A percentile compares a stretch with the other conserved stretches of the same genome.
Conservation (phyloP, 768 basidiomycete genomes). For the Mycena alexandri region DNA sequence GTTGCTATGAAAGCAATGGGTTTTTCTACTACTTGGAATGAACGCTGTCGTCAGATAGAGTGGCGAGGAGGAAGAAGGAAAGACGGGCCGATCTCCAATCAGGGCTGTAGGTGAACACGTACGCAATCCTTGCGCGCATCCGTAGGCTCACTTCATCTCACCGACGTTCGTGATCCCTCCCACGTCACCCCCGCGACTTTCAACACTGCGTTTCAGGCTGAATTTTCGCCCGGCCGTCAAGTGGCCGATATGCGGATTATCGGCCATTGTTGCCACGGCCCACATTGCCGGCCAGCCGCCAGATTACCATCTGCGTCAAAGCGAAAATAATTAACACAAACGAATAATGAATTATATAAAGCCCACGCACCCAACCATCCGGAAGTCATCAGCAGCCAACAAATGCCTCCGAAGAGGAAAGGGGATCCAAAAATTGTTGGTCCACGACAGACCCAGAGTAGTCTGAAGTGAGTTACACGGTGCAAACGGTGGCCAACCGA, state of each 20-base stretch:
- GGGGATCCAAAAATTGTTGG: constrained; percentile 1
- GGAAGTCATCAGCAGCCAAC: not conserved
- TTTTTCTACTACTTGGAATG: constrained; percentile 7
- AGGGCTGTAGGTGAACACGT: too few relatives aligned
- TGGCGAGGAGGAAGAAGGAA: constrained; percentile 10
- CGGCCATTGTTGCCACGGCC: too few relatives aligned
- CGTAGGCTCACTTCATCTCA: constrained; percentile 5
- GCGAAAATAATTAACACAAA: constrained; percentile 2
- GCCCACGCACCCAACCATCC: not conserved
- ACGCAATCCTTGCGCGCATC: too few relatives aligned
- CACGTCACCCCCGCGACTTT: constrained; percentile 10
- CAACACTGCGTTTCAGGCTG: constrained; percentile 9
- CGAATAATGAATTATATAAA: not conserved
- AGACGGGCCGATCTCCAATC: constrained; percentile 10
- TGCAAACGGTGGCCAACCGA: not conserved
- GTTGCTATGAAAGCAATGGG: constrained; percentile 9
- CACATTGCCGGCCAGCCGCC: too few relatives aligned
- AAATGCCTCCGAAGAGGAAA: constrained; percentile 2
- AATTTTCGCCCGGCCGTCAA: too few relatives aligned
- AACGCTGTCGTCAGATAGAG: constrained; percentile 3
- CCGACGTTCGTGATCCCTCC: constrained; percentile 9
- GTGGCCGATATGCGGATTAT: too few relatives aligned
- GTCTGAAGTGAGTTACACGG: not conserved
- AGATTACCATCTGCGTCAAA: not conserved
- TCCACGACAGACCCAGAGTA: not conserved